Evolutionary conservation across 352 stramenopile genomes (phyloP), one percentile per base, ranked within the genome.

Genomic region (Phytophthora meadii): DNA sequence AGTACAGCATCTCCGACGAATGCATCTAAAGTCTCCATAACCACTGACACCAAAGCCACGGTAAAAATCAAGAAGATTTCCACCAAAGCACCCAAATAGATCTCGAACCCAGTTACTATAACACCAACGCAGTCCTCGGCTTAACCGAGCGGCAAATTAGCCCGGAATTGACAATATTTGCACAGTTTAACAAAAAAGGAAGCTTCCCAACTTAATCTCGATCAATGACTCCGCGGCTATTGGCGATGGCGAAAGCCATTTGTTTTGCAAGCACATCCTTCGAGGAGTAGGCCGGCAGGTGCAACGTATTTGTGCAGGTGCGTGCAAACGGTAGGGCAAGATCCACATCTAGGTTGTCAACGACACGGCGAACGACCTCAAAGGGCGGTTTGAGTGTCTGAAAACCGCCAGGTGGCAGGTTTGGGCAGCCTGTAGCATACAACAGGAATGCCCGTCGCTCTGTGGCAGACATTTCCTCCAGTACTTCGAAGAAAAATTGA

Each of bases 231-330:
- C 88, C 88, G 8, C 81, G 81, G 54, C 88, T 95, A 46, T 94
- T 95, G 25, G 70, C 77, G 63, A 95, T 79, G 30, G 88, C 88
- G 42, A 90, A 94, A 17, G 55, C 53, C 57, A 95, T 72, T 62
- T 90, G 84, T 51, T 84, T 66, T 3, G 61, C 69, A 12, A 94
- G 70, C 47, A 93, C 77, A 10, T 58, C 52, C 53, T 92, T 87
- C n/a, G 62, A 85, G 28, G 84, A 92, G 65, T 95, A 95, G 14
- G 88, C 86, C 0, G 88, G 88, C 39, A 95, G 64, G 44, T 95
- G 88, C 11, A 95, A 66, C 54, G 88, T 95, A 70, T 95, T 95
- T 1, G 88, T 93, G 57, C 88, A 95, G 46, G 88, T 95, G 10
- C 88, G 80, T 11, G 88, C 88, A 72, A 95, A 95, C 3, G 88